These are phyloP conservation scores for Aeschynomene evenia DNA, from an alignment of 306 rosid species.

Conservation along the genomic window DNA sequence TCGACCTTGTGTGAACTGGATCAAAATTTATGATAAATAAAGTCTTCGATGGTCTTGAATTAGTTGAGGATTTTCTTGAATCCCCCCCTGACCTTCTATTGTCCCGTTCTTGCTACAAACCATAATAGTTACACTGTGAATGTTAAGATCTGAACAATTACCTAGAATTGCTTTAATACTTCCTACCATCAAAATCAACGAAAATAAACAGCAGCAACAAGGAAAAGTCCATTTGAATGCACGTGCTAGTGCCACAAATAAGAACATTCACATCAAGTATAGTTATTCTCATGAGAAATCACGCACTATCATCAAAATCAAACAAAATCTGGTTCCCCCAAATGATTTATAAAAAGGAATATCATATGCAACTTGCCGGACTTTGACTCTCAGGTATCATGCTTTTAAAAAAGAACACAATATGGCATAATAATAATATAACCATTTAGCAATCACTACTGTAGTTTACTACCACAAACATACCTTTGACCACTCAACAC, in stretches of 20 bases:
- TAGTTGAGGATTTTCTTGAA: constrained; percentile 58
- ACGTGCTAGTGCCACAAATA: neutral
- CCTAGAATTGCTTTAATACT: constrained; percentile 5
- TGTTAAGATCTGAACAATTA: constrained; percentile 11
- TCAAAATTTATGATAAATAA: constrained; percentile 83
- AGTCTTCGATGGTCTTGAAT: constrained; percentile 64
- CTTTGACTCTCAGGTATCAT: neutral
- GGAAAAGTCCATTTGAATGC: constrained; percentile 18
- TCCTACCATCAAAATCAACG: constrained; percentile 11
- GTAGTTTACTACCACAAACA: neutral
- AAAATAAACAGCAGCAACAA: constrained; percentile 19
- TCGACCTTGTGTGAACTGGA: constrained; percentile 74
- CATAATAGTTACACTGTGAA: constrained; percentile 21
- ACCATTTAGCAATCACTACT: neutral
- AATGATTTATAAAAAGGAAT: neutral
- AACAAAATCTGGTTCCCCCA: neutral
- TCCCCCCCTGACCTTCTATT: constrained; percentile 62
- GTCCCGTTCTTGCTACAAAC: constrained; percentile 78
- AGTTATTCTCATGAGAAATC: constrained; percentile 6
- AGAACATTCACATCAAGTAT: constrained; percentile 1
- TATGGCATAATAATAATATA: neutral
- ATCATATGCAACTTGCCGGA: neutral
- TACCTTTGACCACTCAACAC: constrained; percentile 90
- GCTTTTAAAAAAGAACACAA: neutral
- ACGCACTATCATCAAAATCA: neutral